Conservation (phyloP, 2,329 filamentous ascomycete genomes). For the Calonectria crousiana region DNA sequence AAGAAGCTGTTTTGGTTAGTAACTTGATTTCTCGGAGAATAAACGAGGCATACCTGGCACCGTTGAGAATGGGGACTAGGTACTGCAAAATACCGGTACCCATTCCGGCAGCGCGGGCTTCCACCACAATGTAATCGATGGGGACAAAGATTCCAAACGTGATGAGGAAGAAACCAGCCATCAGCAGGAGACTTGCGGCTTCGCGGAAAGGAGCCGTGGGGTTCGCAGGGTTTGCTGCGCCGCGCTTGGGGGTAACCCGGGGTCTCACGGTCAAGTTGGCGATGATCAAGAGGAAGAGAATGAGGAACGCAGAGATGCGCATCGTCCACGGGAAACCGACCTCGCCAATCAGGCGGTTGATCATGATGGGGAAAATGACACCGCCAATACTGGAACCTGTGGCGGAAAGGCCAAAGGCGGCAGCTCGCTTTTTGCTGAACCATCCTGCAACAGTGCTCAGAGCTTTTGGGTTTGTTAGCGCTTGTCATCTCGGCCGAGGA, state of each 20-base stretch:
- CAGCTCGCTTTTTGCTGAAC: constrained; percentile 49
- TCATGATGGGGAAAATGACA: constrained; percentile 57
- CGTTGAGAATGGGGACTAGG: constrained; percentile 54
- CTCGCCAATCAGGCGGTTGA: constrained; percentile 48
- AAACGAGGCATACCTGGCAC: constrained; percentile 33
- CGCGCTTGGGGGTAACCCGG: constrained; percentile 36
- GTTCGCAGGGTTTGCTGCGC: constrained; percentile 44
- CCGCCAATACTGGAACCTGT: constrained; percentile 54
- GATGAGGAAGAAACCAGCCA: constrained; percentile 48
- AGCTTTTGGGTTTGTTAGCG: constrained; percentile 25
- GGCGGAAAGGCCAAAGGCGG: constrained; percentile 51
- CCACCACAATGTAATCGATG: constrained; percentile 52
- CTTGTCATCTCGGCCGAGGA: neutral
- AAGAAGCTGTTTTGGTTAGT: constrained; percentile 44
- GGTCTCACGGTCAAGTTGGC: constrained; percentile 48
- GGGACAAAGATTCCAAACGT: constrained; percentile 52
- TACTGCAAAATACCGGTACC: constrained; percentile 46
- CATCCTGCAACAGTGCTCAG: constrained; percentile 48
- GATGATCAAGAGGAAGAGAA: constrained; percentile 48
- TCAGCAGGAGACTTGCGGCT: constrained; percentile 44
- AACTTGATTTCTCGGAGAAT: neutral
- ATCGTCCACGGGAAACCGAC: constrained; percentile 57
- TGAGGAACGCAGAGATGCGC: constrained; percentile 53
- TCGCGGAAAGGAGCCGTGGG: constrained; percentile 49
- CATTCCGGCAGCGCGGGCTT: constrained; percentile 48